These are phyloP conservation scores for Ogataea methanolica DNA, from an alignment of 805 yeast genomes.

Conservation along the genomic window DNA sequence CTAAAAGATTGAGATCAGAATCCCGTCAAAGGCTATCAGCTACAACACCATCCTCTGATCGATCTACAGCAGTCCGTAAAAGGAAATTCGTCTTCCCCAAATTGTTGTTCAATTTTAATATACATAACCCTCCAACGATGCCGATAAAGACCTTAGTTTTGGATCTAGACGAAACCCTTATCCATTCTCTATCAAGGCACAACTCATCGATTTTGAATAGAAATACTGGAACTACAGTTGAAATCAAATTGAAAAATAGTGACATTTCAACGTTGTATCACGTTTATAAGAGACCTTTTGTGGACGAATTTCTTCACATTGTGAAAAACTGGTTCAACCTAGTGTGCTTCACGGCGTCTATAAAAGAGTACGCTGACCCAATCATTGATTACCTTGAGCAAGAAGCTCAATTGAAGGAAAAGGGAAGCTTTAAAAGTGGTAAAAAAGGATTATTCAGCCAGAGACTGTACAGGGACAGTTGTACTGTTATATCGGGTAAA, in stretches of 20 bases:
- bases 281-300: slow-evolving; percentile 88
- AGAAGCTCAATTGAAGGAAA: slow-evolving; percentile 36
- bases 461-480: slow-evolving; percentile 74
- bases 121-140: slow-evolving; percentile 28
- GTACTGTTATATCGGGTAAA: slow-evolving; percentile 70
- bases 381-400: slow-evolving; percentile 88
- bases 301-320: slow-evolving; percentile 75
- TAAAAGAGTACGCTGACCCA: slow-evolving; percentile 94
- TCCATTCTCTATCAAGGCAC: slow-evolving; percentile 80
- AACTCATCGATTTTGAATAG: slow-evolving; percentile 39
- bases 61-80: slow-evolving; percentile 10
- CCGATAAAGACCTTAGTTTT: slow-evolving; percentile 65
- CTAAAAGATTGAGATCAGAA: neutral
- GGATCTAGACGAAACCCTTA: slow-evolving; percentile 91
- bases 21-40: neutral
- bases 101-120: slow-evolving; percentile 29
- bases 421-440: slow-evolving; percentile 12
- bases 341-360: slow-evolving; percentile 91
- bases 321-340: slow-evolving; percentile 85
- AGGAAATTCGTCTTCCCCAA: slow-evolving; percentile 31
- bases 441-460: slow-evolving; percentile 40
- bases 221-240: slow-evolving; percentile 66
- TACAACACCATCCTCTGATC: neutral
- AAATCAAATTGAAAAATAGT: slow-evolving; percentile 59
- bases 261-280: slow-evolving; percentile 77